A percentile compares a stretch with the other conserved stretches of the same genome.
Conservation (phyloP, 2,329 filamentous ascomycete genomes). For the Myriosclerotinia duriaeana region DNA sequence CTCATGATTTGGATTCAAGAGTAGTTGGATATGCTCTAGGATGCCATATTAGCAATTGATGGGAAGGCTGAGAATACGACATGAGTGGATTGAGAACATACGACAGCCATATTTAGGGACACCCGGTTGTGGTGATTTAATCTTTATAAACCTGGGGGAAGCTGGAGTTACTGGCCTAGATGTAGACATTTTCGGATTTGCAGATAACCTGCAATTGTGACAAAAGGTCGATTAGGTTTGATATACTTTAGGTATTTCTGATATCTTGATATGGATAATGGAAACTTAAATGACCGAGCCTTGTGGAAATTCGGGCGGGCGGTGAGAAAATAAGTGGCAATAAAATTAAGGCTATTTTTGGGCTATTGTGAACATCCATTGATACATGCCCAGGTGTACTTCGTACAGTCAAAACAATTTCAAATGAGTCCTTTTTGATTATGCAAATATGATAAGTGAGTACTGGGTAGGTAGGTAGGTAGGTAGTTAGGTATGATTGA, state of each 20-base stretch:
- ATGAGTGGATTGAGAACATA: slow-evolving; percentile 43
- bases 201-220: slow-evolving; percentile 14
- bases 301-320: slow-evolving; percentile 22
- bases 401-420: not conserved
- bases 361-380: not conserved
- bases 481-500: not conserved
- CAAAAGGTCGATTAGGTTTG: slow-evolving; percentile 16
- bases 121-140: slow-evolving; percentile 59
- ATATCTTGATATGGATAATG: not conserved
- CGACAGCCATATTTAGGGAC: slow-evolving; percentile 64
- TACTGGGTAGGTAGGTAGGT: not conserved
- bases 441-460: not conserved
- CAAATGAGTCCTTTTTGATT: not conserved
- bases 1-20: slow-evolving; percentile 57
- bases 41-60: slow-evolving; percentile 32
- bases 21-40: slow-evolving; percentile 69
- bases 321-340: slow-evolving; percentile 14
- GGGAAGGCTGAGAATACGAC: slow-evolving; percentile 25
- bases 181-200: slow-evolving; percentile 33
- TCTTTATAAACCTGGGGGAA: slow-evolving; percentile 44
- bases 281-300: slow-evolving; percentile 19
- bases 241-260: not conserved
- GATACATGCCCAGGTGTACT: no score
- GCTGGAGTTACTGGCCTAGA: slow-evolving; percentile 39
- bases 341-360: slow-evolving; percentile 18